These are phyloP conservation scores for Penicillium hordei DNA, from an alignment of 2,329 filamentous ascomycete species.

Conservation along the genomic window DNA sequence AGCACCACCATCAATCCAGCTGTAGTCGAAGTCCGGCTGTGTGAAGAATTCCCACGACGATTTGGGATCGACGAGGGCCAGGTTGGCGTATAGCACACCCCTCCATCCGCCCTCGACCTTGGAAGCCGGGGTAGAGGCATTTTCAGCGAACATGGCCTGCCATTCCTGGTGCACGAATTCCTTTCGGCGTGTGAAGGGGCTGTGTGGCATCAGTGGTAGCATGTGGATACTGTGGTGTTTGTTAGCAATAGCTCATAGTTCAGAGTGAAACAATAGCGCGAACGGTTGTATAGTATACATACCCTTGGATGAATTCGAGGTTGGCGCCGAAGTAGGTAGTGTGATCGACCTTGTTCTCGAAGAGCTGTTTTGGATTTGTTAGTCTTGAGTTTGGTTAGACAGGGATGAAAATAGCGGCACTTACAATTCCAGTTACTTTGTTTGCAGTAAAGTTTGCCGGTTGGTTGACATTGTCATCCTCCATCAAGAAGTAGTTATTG, in stretches of 20 bases:
- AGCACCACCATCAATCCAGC: constrained; percentile 73
- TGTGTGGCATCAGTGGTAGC: constrained; percentile 70
- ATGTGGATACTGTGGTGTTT: constrained; percentile 70
- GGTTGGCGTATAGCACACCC: constrained; percentile 79
- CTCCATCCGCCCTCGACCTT: constrained; percentile 75
- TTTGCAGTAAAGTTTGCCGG: constrained; percentile 78
- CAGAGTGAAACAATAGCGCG: neutral
- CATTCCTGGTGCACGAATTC: constrained; percentile 81
- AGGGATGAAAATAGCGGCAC: constrained; percentile 14
- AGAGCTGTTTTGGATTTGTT: constrained; percentile 51
- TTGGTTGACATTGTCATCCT: constrained; percentile 66
- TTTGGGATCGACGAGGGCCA: constrained; percentile 71
- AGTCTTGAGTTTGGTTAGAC: neutral
- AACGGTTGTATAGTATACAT: constrained; percentile 12
- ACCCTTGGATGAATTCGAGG: constrained; percentile 68
- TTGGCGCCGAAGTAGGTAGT: constrained; percentile 81
- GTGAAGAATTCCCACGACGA: constrained; percentile 75
- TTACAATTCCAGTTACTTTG: constrained; percentile 62
- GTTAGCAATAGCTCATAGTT: constrained; percentile 17
- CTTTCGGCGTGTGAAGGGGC: constrained; percentile 63
- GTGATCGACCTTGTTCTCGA: constrained; percentile 95
- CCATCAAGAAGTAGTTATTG: constrained; percentile 79
- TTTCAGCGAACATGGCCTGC: constrained; percentile 71
- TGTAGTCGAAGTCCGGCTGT: constrained; percentile 61
- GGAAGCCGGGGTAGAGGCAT: constrained; percentile 57